Conservation (phyloP, 345 rosid genomes). For the Heritiera littoralis region DNA sequence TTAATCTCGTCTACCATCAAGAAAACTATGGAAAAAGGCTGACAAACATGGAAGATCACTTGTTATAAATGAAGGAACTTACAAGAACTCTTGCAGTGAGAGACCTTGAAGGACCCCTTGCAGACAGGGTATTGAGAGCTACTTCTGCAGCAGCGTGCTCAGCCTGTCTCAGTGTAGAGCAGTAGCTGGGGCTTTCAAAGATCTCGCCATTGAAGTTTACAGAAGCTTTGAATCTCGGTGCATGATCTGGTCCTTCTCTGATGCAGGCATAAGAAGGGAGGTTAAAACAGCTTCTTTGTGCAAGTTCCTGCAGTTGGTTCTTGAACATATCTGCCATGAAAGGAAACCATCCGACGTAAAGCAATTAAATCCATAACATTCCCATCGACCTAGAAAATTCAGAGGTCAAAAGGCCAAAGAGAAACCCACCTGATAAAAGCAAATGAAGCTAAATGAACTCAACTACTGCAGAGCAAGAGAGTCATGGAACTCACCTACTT, state of each 20-base stretch:
- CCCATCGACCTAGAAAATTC: background rate
- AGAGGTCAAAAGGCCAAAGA: background rate
- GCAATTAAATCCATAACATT: background rate
- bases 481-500: slow-evolving; percentile 36
- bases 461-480: slow-evolving; percentile 16
- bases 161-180: slow-evolving; percentile 65
- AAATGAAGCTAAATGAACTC: slow-evolving; percentile 17
- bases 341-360: background rate
- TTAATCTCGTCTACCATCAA: slow-evolving; percentile 6
- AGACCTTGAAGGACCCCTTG: slow-evolving; percentile 69
- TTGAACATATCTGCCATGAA: slow-evolving; percentile 55
- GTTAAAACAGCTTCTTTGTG: slow-evolving; percentile 77
- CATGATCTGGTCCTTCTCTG: slow-evolving; percentile 83
- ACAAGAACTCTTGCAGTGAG: slow-evolving; percentile 68
- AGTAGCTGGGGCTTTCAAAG: slow-evolving; percentile 59
- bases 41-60: background rate
- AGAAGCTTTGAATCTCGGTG: slow-evolving; percentile 76
- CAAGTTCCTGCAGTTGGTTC: slow-evolving; percentile 75
- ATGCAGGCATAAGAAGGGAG: slow-evolving; percentile 67
- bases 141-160: slow-evolving; percentile 78
- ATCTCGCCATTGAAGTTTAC: slow-evolving; percentile 77
- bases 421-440: slow-evolving; percentile 12
- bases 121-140: slow-evolving; percentile 59
- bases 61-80: slow-evolving; percentile 29
- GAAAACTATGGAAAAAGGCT: slow-evolving; percentile 17